These are phyloP conservation scores for Hypocreales sp. DNA, from an alignment of 2,329 filamentous ascomycete species.

Conservation along the genomic window DNA sequence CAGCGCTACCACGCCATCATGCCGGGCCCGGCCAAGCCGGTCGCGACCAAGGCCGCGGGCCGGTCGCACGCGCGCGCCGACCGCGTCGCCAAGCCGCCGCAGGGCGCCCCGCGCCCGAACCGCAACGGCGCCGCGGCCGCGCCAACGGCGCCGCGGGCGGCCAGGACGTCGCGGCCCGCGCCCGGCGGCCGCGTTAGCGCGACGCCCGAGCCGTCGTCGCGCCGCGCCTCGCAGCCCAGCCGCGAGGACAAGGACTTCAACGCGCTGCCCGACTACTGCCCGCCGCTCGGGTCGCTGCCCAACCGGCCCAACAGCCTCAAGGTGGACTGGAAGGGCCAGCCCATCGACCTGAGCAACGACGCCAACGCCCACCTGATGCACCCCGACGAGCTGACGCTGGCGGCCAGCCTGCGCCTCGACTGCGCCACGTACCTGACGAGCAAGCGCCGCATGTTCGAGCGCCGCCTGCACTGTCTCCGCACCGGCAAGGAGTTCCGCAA, in stretches of 20 bases:
- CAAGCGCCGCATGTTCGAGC: constrained; percentile 82
- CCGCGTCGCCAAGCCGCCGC: constrained; percentile 16
- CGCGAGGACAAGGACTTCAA: constrained; percentile 73
- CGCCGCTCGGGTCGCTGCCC: constrained; percentile 50
- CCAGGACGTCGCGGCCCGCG: constrained; percentile 9
- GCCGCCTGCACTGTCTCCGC: constrained; percentile 49
- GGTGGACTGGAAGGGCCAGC: constrained; percentile 74
- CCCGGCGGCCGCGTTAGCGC: constrained; percentile 22
- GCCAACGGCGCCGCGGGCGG: constrained; percentile 8
- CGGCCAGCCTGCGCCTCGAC: constrained; percentile 65
- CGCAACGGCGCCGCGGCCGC: constrained; percentile 11
- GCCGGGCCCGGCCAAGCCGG: constrained; percentile 27
- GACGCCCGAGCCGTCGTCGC: constrained; percentile 33
- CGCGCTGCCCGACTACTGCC: constrained; percentile 56
- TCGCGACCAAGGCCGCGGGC: constrained; percentile 11
- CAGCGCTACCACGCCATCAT: constrained; percentile 23
- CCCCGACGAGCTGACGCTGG: constrained; percentile 61
- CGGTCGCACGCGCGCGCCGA: constrained; percentile 13
- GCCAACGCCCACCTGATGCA: constrained; percentile 57
- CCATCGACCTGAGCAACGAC: constrained; percentile 61
- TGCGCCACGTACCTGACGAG: constrained; percentile 82
- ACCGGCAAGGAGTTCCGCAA: constrained; percentile 79
- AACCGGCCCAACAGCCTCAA: constrained; percentile 56
- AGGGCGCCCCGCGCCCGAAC: constrained; percentile 18
- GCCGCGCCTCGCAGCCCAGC: constrained; percentile 43